Base-by-base conservation (phyloP, 1,139 yeast genomes). In the Yamadazyma siamensis region DNA sequence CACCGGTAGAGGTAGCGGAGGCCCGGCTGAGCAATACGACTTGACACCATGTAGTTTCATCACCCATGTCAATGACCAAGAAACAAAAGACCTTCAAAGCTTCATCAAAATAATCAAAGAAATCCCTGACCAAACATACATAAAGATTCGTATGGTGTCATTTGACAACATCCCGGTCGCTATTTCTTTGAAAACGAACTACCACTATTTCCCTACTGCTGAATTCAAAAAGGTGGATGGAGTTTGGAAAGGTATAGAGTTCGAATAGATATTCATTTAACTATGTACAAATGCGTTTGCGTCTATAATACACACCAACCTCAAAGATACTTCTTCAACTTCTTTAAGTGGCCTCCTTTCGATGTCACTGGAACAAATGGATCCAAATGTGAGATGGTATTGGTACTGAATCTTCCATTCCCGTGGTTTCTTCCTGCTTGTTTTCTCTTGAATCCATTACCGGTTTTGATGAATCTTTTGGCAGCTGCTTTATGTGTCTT, bases 351-450 rank as follows among this genome's bases (percentile, higher is more conserved):
- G 18, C 70, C 67, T n/a, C 69, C 71, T 43, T 56, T 64, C 32
- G 56, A 52, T 6, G 71, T 71, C 4, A 88, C 86, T 27, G 65
- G 55, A 3, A 75, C 76, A 33, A 77, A 79, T 4, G 82, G 80
- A 33, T 82, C 79, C 50, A 84, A 69, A 37, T 72, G 79, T 25
- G 74, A 69, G 44, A 87, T 61, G 6, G 80, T 67, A 34, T 78
- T 70, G 27, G 76, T 61, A 28, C 89, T 75, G 80, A 94, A 88
- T 15, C 95, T 91, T 4, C 89, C 87, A 49, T 87, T 88, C 28
- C 97, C 96, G 56, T 88, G 97, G 47, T 85, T 84, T 61, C 95
- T 76, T 8, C 95, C 94, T 13, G 94, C 85, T 47, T 78, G 81
- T 36, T 86, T 86, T 50, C 80, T 65, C 49, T 71, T 71, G 48